Conservation (phyloP, 495 filamentous ascomycete species). For the Talaromyces nanjingensis region DNA sequence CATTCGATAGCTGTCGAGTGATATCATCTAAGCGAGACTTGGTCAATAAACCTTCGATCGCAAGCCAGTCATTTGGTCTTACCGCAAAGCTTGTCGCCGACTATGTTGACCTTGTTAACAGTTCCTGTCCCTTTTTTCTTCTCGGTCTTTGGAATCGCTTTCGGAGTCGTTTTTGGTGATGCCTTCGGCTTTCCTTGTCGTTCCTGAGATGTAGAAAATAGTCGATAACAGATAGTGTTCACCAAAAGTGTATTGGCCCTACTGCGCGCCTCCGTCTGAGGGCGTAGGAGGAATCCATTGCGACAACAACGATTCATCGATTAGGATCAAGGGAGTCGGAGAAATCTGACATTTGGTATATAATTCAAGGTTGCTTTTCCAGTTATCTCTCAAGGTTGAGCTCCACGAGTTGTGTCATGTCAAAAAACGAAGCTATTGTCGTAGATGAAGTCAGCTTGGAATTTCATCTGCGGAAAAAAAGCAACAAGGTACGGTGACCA, state of each 20-base stretch:
- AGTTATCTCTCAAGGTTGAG: neutral
- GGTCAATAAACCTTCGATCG: neutral
- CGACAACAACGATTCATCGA: neutral
- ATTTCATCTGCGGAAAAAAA: neutral
- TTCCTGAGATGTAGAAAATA: neutral
- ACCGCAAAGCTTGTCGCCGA: conserved; percentile 57
- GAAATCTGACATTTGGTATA: neutral
- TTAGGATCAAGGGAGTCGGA: neutral
- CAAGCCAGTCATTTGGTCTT: conserved; percentile 13
- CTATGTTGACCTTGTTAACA: conserved; percentile 30
- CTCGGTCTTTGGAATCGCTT: neutral
- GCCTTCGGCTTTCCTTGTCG: neutral
- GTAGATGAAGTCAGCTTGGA: neutral
- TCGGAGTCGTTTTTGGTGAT: neutral
- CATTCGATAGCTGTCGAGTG: conserved; percentile 47
- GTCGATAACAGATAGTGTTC: neutral
- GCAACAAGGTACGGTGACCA: neutral
- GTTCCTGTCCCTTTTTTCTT: neutral
- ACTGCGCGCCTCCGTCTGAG: neutral
- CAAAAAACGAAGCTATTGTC: neutral
- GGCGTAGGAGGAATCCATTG: neutral
- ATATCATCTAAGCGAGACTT: conserved; percentile 30
- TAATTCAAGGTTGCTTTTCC: neutral
- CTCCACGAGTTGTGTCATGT: neutral
- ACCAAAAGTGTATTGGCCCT: neutral